Conservation (phyloP, 768 basidiomycete species). For the Podaxis mareebaensis region DNA sequence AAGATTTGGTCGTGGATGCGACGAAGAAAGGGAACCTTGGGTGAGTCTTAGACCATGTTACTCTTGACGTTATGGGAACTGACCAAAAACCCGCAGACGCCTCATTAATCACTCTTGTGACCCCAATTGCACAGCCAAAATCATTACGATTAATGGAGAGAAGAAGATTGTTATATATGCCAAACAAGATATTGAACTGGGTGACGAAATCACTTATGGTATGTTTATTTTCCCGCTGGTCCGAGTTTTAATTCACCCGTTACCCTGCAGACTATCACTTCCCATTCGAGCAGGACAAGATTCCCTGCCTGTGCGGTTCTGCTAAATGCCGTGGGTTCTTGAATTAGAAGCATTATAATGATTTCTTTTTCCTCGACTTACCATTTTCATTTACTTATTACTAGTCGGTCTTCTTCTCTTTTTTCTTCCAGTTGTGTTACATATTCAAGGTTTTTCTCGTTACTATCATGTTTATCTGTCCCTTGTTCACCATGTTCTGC, state of each 20-base stretch:
- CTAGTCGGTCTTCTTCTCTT: background rate
- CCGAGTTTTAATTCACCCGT: conserved; percentile 3
- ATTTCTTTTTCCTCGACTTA: conserved; percentile 18
- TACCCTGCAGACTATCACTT: conserved; percentile 87
- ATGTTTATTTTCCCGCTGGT: conserved; percentile 27
- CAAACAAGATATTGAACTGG: conserved; percentile 92
- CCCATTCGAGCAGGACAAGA: conserved; percentile 98
- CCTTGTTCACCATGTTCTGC: conserved; percentile 3
- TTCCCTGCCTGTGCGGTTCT: conserved; percentile 89
- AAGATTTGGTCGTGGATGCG: conserved; percentile 96
- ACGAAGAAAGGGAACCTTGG: conserved; percentile 99
- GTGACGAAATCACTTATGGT: conserved; percentile 98
- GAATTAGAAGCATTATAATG: conserved; percentile 65
- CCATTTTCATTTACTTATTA: conserved; percentile 1
- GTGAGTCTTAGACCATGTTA: conserved; percentile 48
- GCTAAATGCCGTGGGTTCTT: conserved; percentile 92
- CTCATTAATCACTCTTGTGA: conserved; percentile 99
- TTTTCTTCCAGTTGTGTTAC: background rate
- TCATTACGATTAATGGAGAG: conserved; percentile 87
- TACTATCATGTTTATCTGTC: conserved; percentile 16
- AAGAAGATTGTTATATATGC: conserved; percentile 99
- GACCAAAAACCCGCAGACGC: conserved; percentile 53
- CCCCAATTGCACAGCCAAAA: conserved; percentile 90
- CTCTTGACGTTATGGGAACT: conserved; percentile 12
- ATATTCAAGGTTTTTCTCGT: conserved; percentile 3